phyloP scores from a whole-genome alignment of 2,329 filamentous ascomycete genomes.

The Sporothrix pallida region DNA sequence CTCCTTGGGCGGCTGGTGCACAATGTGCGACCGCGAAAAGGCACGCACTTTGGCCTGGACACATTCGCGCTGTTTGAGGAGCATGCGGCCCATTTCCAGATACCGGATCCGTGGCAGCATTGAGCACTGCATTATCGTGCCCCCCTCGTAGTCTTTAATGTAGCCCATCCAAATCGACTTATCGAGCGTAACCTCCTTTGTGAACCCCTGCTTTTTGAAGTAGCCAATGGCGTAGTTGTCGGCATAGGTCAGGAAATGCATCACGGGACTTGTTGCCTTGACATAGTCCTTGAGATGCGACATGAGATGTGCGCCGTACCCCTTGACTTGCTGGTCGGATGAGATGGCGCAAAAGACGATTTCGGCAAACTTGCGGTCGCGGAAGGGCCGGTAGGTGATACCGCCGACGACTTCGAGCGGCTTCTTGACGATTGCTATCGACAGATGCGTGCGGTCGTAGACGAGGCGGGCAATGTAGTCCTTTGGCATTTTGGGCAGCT shows the following conservation, averaged over 20 bases:
- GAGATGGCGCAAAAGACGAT: slow-evolving; percentile 99
- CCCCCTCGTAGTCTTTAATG: slow-evolving; percentile 99
- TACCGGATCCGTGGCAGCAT: slow-evolving; percentile 97
- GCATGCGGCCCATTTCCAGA: slow-evolving; percentile 88
- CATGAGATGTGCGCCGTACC: slow-evolving; percentile 97
- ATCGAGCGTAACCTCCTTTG: slow-evolving; percentile 94
- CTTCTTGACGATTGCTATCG: slow-evolving; percentile 96
- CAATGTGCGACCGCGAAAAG: slow-evolving; percentile 84
- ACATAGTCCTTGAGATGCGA: slow-evolving; percentile 98
- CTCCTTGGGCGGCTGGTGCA: slow-evolving; percentile 82
- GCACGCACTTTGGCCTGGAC: slow-evolving; percentile 94
- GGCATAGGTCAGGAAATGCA: slow-evolving; percentile 98
- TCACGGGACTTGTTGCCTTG: slow-evolving; percentile 93
- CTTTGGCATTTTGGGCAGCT: slow-evolving; percentile 98
- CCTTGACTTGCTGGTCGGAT: slow-evolving; percentile 97
- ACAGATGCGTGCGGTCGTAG: slow-evolving; percentile 94
- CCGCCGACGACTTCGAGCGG: slow-evolving; percentile 94
- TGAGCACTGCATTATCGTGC: slow-evolving; percentile 98
- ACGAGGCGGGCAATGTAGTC: slow-evolving; percentile 98
- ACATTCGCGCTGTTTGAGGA: slow-evolving; percentile 95
- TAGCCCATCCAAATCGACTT: slow-evolving; percentile 97
- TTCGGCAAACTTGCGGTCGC: slow-evolving; percentile 89
- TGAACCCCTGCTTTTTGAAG: slow-evolving; percentile 99
- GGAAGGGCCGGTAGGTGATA: slow-evolving; percentile 95
- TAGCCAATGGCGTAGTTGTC: slow-evolving; percentile 99